These are phyloP conservation scores for Amanita polypyramis DNA, from an alignment of 768 basidiomycete species.

Conservation along the genomic window DNA sequence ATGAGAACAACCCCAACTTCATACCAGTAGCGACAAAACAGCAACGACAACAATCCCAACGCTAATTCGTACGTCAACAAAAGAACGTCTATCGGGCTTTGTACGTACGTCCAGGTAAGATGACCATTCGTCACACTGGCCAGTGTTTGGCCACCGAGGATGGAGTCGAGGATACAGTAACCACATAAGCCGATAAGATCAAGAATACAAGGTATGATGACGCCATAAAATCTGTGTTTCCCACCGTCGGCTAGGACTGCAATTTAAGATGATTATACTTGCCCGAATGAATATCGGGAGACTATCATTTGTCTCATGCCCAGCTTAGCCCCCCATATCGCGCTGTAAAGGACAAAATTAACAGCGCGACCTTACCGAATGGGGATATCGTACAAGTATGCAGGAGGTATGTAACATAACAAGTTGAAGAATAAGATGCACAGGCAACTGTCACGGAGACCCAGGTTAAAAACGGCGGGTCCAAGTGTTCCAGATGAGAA, in stretches of 20 bases:
- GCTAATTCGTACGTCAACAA: slow-evolving; percentile 20
- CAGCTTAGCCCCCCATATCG: slow-evolving; percentile 73
- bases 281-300: slow-evolving; percentile 36
- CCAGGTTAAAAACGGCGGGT: slow-evolving; percentile 46
- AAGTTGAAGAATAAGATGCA: slow-evolving; percentile 62
- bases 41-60: slow-evolving; percentile 79
- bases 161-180: slow-evolving; percentile 62
- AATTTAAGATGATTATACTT: slow-evolving; percentile 2
- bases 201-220: slow-evolving; percentile 46
- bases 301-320: slow-evolving; percentile 84
- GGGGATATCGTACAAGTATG: slow-evolving; percentile 39
- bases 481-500: slow-evolving; percentile 65
- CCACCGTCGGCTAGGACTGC: background rate
- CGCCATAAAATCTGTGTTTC: slow-evolving; percentile 46
- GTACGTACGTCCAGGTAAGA: slow-evolving; percentile 32
- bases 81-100: background rate
- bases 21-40: slow-evolving; percentile 52
- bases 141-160: slow-evolving; percentile 53
- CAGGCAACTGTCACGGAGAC: slow-evolving; percentile 52
- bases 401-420: slow-evolving; percentile 45
- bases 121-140: slow-evolving; percentile 29
- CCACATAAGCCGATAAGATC: slow-evolving; percentile 58
- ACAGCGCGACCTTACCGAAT: background rate
- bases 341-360: slow-evolving; percentile 13
- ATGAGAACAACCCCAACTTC: slow-evolving; percentile 24